Evolutionary conservation across 768 basidiomycete genomes (phyloP).

Genomic region (Goffeauzyma gilvescens): DNA sequence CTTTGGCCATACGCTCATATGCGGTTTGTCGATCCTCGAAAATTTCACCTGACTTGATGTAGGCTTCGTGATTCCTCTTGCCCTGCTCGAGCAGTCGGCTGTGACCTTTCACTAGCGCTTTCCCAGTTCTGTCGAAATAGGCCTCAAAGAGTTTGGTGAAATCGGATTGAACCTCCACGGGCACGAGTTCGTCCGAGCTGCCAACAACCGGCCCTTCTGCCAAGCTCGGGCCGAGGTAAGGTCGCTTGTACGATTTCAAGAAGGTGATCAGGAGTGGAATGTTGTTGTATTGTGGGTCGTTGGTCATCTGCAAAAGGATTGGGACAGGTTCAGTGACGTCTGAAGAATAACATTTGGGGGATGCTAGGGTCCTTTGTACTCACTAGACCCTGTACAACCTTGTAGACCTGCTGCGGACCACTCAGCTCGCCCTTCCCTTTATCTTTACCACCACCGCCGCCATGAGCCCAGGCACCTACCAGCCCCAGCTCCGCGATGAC

Average conservation of each 20-base stretch:
- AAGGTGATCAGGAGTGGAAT: slow-evolving; percentile 79
- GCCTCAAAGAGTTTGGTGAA: slow-evolving; percentile 84
- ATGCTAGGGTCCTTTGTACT: slow-evolving; percentile 27
- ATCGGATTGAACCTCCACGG: slow-evolving; percentile 65
- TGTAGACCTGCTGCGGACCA: slow-evolving; percentile 56
- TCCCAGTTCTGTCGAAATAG: slow-evolving; percentile 78
- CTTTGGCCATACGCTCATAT: slow-evolving; percentile 95
- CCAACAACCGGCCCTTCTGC: too few relatives aligned
- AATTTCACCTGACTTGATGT: slow-evolving; percentile 96
- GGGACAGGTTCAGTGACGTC: too few relatives aligned
- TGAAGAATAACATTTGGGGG: not conserved
- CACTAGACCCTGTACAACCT: slow-evolving; percentile 64
- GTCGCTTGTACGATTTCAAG: slow-evolving; percentile 73
- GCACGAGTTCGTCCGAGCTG: slow-evolving; percentile 47
- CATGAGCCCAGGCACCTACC: slow-evolving; percentile 59
- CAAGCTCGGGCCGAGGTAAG: slow-evolving; percentile 50
- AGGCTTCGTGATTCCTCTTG: slow-evolving; percentile 90
- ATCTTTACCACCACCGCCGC: slow-evolving; percentile 32
- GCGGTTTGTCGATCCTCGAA: slow-evolving; percentile 98
- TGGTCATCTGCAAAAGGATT: slow-evolving; percentile 56
- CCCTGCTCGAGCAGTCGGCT: slow-evolving; percentile 91
- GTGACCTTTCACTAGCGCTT: slow-evolving; percentile 79
- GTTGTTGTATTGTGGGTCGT: slow-evolving; percentile 68
- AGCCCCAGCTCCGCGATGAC: slow-evolving; percentile 79
- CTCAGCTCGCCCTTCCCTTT: slow-evolving; percentile 43